These are phyloP conservation scores for Cymbopogon citratus DNA, from an alignment of 176 grass and related monocot species.

Conservation along the genomic window DNA sequence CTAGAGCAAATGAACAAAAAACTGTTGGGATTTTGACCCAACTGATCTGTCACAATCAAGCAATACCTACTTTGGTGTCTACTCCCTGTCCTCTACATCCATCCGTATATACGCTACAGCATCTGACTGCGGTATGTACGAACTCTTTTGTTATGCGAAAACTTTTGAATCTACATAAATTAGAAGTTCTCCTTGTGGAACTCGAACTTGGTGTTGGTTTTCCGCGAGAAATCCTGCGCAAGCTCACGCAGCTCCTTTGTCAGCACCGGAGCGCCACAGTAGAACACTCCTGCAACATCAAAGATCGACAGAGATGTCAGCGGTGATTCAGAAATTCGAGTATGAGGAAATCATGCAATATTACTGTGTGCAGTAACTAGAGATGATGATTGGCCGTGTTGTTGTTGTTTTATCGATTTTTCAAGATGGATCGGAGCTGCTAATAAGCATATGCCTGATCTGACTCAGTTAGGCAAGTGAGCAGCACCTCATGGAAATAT, in stretches of 20 bases:
- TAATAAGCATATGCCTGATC: conserved; percentile 10
- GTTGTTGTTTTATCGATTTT: too few species aligned
- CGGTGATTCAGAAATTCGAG: background rate
- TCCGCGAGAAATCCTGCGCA: conserved; percentile 70
- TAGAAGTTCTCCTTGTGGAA: conserved; percentile 98
- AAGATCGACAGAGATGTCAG: background rate
- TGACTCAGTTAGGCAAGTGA: conserved; percentile 3
- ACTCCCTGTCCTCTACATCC: conserved; percentile 16
- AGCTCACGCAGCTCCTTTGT: conserved; percentile 65
- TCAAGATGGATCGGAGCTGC: background rate
- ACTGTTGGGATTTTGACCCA: conserved; percentile 20
- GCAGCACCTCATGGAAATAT: background rate
- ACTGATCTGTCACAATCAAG: conserved; percentile 23
- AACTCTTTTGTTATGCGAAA: background rate
- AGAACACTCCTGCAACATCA: conserved; percentile 73
- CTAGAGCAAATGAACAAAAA: conserved; percentile 19
- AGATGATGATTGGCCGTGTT: too few species aligned
- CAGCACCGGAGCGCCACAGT: conserved; percentile 72
- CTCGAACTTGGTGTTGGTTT: conserved; percentile 76
- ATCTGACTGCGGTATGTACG: conserved; percentile 28
- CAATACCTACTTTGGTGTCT: conserved; percentile 35
- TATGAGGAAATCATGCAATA: background rate
- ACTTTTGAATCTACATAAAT: background rate
- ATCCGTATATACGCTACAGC: background rate
- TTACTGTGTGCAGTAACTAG: background rate